phyloP scores from a whole-genome alignment of 2,329 filamentous ascomycete genomes.

The Botryotinia convoluta region DNA sequence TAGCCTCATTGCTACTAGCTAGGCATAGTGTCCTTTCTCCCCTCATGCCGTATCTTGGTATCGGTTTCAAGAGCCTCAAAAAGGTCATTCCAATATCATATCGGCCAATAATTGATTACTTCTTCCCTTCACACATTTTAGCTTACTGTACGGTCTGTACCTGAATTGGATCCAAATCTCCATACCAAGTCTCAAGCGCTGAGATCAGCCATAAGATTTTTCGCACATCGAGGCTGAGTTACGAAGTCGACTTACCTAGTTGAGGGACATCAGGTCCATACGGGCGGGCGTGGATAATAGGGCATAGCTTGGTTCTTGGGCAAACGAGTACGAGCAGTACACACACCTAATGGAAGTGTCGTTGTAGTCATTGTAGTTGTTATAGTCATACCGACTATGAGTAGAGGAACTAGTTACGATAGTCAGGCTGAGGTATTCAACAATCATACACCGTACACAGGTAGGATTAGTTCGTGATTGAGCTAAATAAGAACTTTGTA shows the following conservation, averaged over 20 bases:
- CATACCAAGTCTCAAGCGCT: slow-evolving; percentile 10
- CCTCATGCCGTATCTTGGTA: neutral
- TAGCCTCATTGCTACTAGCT: neutral
- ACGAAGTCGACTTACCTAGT: neutral
- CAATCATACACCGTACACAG: neutral
- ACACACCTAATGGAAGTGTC: neutral
- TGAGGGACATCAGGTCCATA: too few relatives aligned
- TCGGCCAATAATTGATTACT: neutral
- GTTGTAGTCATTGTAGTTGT: neutral
- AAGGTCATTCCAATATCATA: neutral
- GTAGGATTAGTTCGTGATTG: neutral
- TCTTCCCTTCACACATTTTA: neutral
- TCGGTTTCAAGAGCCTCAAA: neutral
- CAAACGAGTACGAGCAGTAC: slow-evolving; percentile 3
- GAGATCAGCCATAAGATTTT: neutral
- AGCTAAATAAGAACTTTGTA: neutral
- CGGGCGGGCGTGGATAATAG: neutral
- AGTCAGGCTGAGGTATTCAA: neutral
- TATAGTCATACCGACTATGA: neutral
- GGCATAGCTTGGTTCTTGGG: neutral
- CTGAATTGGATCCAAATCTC: neutral
- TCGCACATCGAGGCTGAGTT: slow-evolving; percentile 1
- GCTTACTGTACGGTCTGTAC: neutral
- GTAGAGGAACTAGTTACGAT: neutral
- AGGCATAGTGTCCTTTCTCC: neutral